phyloP scores from a whole-genome alignment of 1,284 basidiomycete species.

The Volvariella surrecta region DNA sequence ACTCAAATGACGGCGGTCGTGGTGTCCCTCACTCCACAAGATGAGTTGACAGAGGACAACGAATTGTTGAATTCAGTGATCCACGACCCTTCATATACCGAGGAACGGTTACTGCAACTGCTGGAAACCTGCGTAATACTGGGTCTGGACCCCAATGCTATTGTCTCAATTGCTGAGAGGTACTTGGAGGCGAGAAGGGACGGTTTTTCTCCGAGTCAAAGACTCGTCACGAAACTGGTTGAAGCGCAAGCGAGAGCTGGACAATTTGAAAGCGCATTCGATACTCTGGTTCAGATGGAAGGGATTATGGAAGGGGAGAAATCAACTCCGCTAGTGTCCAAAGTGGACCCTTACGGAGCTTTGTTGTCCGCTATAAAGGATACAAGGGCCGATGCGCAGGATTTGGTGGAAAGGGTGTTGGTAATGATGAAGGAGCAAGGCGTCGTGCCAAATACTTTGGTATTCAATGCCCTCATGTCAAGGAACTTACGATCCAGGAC shows the following conservation, averaged over 20 bases:
- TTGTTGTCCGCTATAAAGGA: constrained; percentile 29
- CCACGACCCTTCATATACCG: constrained; percentile 24
- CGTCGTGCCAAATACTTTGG: constrained; percentile 25
- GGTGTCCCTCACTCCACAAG: constrained; percentile 10
- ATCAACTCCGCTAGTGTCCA: constrained; percentile 10
- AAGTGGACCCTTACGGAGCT: constrained; percentile 23
- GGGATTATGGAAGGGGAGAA: background rate
- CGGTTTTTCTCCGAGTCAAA: constrained; percentile 22
- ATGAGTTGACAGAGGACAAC: constrained; percentile 12
- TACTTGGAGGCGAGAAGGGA: constrained; percentile 26
- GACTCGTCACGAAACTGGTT: constrained; percentile 28
- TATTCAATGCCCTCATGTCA: constrained; percentile 41
- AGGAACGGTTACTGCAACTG: constrained; percentile 29
- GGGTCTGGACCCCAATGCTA: constrained; percentile 17
- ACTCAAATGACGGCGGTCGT: constrained; percentile 31
- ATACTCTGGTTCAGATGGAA: constrained; percentile 15
- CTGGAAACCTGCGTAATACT: constrained; percentile 24
- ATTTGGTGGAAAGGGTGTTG: constrained; percentile 27
- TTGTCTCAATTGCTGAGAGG: constrained; percentile 25
- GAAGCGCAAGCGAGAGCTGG: constrained; percentile 25
- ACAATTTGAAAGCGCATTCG: constrained; percentile 24
- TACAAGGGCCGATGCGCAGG: constrained; percentile 19
- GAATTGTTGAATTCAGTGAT: constrained; percentile 21
- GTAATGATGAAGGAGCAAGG: constrained; percentile 28
- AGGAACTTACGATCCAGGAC: constrained; percentile 24